These are phyloP conservation scores for Claviceps sorghi DNA, from an alignment of 2,329 filamentous ascomycete genomes.

Conservation along the genomic window DNA sequence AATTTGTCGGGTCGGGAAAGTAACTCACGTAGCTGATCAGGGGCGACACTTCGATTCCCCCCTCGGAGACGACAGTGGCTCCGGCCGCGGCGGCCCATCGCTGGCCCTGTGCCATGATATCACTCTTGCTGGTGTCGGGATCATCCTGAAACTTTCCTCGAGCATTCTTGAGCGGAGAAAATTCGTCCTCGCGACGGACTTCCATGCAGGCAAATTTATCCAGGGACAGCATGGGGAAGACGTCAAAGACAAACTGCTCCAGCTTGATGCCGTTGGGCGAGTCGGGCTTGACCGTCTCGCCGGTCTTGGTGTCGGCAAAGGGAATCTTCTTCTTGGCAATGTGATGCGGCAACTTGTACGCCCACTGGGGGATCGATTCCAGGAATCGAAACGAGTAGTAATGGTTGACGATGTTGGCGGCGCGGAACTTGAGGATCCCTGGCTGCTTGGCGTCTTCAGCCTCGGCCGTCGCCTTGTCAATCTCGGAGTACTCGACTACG, in stretches of 20 bases:
- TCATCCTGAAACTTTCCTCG: slow-evolving; percentile 80
- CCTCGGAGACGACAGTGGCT: slow-evolving; percentile 52
- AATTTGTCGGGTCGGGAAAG: neutral
- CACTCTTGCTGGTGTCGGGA: slow-evolving; percentile 77
- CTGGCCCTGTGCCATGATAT: slow-evolving; percentile 81
- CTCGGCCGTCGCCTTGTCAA: slow-evolving; percentile 76
- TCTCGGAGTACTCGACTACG: slow-evolving; percentile 97
- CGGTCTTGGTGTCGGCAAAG: slow-evolving; percentile 58
- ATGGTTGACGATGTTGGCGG: slow-evolving; percentile 99
- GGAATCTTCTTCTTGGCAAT: slow-evolving; percentile 98
- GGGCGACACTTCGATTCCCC: slow-evolving; percentile 80
- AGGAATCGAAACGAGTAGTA: slow-evolving; percentile 96
- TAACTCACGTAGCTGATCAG: slow-evolving; percentile 84
- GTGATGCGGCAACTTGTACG: slow-evolving; percentile 79
- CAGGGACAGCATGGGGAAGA: slow-evolving; percentile 78
- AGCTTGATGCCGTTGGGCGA: slow-evolving; percentile 98
- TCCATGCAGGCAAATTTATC: slow-evolving; percentile 91
- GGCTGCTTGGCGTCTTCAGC: slow-evolving; percentile 71
- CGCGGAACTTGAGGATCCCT: slow-evolving; percentile 81
- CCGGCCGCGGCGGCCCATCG: slow-evolving; percentile 75
- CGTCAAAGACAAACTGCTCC: slow-evolving; percentile 98
- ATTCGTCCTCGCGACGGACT: slow-evolving; percentile 93
- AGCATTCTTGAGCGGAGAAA: slow-evolving; percentile 90
- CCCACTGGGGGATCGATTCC: slow-evolving; percentile 77
- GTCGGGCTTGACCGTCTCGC: slow-evolving; percentile 73